Conservation (phyloP, 2,329 filamentous ascomycete species). For the Proliferodiscus dingleyae region DNA sequence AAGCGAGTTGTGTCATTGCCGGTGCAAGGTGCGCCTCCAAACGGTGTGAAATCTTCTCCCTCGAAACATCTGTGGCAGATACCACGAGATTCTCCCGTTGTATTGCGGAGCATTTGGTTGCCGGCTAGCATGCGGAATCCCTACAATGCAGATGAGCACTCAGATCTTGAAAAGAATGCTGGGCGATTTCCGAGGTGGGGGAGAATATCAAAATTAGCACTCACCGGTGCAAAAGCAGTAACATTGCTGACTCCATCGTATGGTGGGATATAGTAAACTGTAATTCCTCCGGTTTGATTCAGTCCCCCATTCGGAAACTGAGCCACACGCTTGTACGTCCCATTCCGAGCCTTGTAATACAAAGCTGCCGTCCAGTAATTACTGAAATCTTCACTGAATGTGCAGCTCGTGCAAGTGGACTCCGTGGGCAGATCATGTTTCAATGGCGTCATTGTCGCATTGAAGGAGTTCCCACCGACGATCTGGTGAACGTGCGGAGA, state of each 20-base stretch:
- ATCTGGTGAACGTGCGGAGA: slow-evolving; percentile 13
- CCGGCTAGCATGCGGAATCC: slow-evolving; percentile 14
- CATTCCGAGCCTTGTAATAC: slow-evolving; percentile 8
- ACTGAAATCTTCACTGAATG: slow-evolving; percentile 14
- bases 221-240: slow-evolving; percentile 6
- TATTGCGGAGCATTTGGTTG: slow-evolving; percentile 9
- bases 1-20: slow-evolving; percentile 3
- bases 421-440: slow-evolving; percentile 2
- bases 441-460: slow-evolving; percentile 6
- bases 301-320: slow-evolving; percentile 5
- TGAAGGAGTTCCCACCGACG: slow-evolving; percentile 14
- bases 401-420: slow-evolving; percentile 11
- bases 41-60: slow-evolving; percentile 4
- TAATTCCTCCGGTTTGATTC: slow-evolving; percentile 3
- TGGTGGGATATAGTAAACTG: slow-evolving; percentile 7
- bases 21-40: slow-evolving; percentile 8
- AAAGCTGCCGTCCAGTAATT: slow-evolving; percentile 15
- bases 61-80: slow-evolving; percentile 10
- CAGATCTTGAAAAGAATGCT: not conserved
- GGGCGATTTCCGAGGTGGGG: no score
- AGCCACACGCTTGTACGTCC: slow-evolving; percentile 1
- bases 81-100: slow-evolving; percentile 5
- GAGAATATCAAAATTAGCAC: not conserved
- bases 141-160: not conserved
- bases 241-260: slow-evolving; percentile 8